Evolutionary conservation across 139 green algal species (phyloP), one percentile per base, ranked within the genome.

Genomic region (Trebouxia sp.): DNA sequence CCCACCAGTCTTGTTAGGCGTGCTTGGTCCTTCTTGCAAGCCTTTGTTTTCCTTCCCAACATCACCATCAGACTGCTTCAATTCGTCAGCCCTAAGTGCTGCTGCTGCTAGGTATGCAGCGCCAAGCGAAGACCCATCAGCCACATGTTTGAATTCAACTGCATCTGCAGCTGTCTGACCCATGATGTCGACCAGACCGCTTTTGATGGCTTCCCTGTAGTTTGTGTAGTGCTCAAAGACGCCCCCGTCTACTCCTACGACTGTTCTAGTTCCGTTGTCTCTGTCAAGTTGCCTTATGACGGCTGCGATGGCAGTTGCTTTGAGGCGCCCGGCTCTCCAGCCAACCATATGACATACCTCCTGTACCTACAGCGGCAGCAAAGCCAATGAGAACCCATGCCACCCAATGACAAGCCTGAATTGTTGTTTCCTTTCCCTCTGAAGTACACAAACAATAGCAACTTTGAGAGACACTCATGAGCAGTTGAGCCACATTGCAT

Each of bases 281-380:
- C 81, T 86, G 28, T 87, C 86, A 41, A 79, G 84, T n/a, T 90
- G 81, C 9, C 69, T 41, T 66, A 96, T 85, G 35, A 95, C 76
- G 7, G 85, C 88, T 0, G 87, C 70, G 9, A 97, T 84, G 10
- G 76, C 88, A 11, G 85, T 50, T 8, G 93, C 91, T 1, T 87
- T 85, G 58, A 96, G 85, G 30, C 84, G 72, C 0, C 91, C 92
- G 45, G 84, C 90, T 53, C 93, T 87, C 39, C 66, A 67, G 10
- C 85, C 83, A 26, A 96, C 91, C 80, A 95, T 45, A n/a, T 76
- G 65, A 82, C 90, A 95, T 26, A 97, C 86, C 67, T 92, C 79
- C 43, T 87, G 86, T 37, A 92, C 88, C 88, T 92, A 83, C 37
- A 43, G 32, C 32, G 47, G 20, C 3, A 53, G 3, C 4, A 53